Conservation (phyloP, 805 yeast genomes). For the Metschnikowia continentalis region DNA sequence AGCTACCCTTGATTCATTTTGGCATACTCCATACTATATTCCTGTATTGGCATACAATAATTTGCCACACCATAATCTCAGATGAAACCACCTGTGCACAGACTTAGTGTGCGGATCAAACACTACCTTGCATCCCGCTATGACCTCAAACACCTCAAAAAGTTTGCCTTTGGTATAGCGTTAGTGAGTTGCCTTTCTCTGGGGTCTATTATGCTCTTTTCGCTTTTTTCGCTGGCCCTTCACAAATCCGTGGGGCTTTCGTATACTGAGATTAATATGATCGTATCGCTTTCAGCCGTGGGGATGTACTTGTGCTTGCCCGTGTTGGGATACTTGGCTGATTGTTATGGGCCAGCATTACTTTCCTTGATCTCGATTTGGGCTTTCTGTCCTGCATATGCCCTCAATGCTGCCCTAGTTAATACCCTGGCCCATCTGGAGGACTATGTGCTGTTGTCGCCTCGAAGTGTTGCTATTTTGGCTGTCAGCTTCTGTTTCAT, state of each 20-base stretch:
- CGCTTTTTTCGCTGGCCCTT: constrained; percentile 72
- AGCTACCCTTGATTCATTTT: neutral
- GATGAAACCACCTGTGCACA: constrained; percentile 20
- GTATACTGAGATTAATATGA: constrained; percentile 61
- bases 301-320: constrained; percentile 89
- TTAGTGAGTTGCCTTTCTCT: constrained; percentile 65
- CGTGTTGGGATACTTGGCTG: constrained; percentile 74
- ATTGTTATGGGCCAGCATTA: constrained; percentile 77
- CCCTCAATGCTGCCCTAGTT: constrained; percentile 30
- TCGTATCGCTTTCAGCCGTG: constrained; percentile 67
- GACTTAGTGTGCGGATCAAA: constrained; percentile 42
- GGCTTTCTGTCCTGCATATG: constrained; percentile 67
- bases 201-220: constrained; percentile 79
- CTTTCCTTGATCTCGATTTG: constrained; percentile 58
- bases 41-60: neutral
- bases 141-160: constrained; percentile 40
- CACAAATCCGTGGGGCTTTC: constrained; percentile 54
- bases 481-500: constrained; percentile 52
- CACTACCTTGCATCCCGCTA: constrained; percentile 38
- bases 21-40: neutral
- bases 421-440: constrained; percentile 6
- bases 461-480: constrained; percentile 37
- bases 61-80: neutral
- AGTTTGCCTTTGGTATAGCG: constrained; percentile 53
- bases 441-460: constrained; percentile 14